These are phyloP conservation scores for Exophiala calicioides DNA, from an alignment of 2,329 filamentous ascomycete genomes.

Conservation along the genomic window DNA sequence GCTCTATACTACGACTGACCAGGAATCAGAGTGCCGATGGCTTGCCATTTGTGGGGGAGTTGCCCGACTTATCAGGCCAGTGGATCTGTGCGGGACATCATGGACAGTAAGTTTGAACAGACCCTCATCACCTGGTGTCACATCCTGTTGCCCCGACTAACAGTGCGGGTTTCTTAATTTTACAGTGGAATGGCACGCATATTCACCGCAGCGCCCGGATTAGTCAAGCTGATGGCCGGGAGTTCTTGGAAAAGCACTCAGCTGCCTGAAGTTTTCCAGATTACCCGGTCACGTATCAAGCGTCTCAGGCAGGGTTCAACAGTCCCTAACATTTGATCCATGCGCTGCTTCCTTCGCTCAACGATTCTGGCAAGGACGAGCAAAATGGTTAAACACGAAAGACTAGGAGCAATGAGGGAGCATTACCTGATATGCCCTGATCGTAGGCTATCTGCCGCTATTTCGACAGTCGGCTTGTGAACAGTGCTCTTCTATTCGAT, in stretches of 20 bases:
- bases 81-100: conserved; percentile 7
- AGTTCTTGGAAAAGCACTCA: conserved; percentile 4
- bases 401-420: too few relatives aligned
- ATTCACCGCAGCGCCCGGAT: conserved; percentile 5
- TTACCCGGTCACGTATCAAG: conserved; percentile 2
- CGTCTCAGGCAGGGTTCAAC: not conserved
- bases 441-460: too few relatives aligned
- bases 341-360: too few relatives aligned
- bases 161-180: not conserved
- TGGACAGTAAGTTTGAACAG: conserved; percentile 7
- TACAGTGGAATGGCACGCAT: conserved; percentile 8
- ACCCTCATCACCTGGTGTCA: not conserved
- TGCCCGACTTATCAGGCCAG: conserved; percentile 3
- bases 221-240: conserved; percentile 6
- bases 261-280: conserved; percentile 5
- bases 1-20: not conserved
- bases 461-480: too few relatives aligned
- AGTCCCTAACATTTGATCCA: not conserved
- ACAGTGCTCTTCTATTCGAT: too few relatives aligned
- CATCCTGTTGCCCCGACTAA: not conserved
- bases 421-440: too few relatives aligned
- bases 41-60: conserved; percentile 4
- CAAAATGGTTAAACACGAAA: too few relatives aligned
- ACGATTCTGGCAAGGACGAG: too few relatives aligned
- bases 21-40: conserved; percentile 3